Conservation (phyloP, 306 rosid genomes). For the Ziziphus jujuba region DNA sequence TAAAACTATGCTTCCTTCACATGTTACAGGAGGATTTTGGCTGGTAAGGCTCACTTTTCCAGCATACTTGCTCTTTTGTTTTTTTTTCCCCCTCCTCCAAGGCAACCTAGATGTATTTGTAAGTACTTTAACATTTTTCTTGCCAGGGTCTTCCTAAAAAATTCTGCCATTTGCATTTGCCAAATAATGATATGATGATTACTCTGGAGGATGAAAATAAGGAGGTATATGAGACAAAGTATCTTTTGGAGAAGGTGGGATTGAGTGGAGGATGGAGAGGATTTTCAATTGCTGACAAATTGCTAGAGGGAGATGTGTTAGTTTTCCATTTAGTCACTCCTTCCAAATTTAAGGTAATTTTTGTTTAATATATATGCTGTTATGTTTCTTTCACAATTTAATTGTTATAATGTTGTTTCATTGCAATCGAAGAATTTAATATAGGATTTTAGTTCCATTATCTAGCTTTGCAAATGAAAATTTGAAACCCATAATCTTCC, state of each 20-base stretch:
- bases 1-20: conserved; percentile 47
- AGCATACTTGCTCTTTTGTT: background rate
- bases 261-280: conserved; percentile 59
- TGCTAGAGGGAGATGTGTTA: conserved; percentile 38
- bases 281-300: conserved; percentile 40
- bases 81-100: background rate
- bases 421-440: background rate
- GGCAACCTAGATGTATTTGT: background rate
- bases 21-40: conserved; percentile 55
- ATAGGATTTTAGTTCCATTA: too few relatives aligned
- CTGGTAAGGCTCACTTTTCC: conserved; percentile 36
- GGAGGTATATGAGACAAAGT: conserved; percentile 28
- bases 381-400: background rate
- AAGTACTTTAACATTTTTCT: background rate
- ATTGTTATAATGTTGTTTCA: background rate
- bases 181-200: conserved; percentile 31
- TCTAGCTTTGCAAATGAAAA: too few relatives aligned
- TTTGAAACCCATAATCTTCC: too few relatives aligned
- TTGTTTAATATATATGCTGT: conserved; percentile 2
- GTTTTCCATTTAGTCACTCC: conserved; percentile 42
- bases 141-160: conserved; percentile 48
- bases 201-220: conserved; percentile 54
- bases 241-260: conserved; percentile 36
- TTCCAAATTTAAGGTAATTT: conserved; percentile 45
- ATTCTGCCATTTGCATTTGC: conserved; percentile 48